Conservation (phyloP, 768 basidiomycete genomes). For the Obba rivulosa region DNA sequence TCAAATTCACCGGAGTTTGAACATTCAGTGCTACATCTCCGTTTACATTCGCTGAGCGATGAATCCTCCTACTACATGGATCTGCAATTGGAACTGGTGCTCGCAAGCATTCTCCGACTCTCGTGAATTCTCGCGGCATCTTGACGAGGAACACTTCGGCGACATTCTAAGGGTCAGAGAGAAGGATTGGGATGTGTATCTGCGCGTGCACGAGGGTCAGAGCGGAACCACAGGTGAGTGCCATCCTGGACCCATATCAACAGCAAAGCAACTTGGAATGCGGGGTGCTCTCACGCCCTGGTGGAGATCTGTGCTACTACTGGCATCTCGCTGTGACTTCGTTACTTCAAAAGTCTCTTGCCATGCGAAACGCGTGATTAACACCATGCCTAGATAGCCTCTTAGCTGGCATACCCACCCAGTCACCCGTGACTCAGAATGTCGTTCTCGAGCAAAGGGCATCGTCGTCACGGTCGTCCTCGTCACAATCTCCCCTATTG, state of each 20-base stretch:
- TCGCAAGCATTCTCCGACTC: slow-evolving; percentile 1
- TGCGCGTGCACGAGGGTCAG: slow-evolving; percentile 6
- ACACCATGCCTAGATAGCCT: slow-evolving; percentile 3
- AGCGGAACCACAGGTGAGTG: slow-evolving; percentile 11
- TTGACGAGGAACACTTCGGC: slow-evolving; percentile 7
- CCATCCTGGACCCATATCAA: neutral
- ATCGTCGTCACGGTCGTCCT: too few relatives aligned
- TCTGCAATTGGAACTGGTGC: slow-evolving; percentile 15
- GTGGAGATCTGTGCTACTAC: neutral
- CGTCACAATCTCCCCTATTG: neutral
- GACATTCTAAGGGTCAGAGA: slow-evolving; percentile 6
- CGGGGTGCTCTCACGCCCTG: too few relatives aligned
- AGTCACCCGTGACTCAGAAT: too few relatives aligned
- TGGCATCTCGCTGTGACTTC: neutral
- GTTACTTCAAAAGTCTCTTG: neutral
- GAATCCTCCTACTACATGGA: neutral
- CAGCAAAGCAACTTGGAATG: too few relatives aligned
- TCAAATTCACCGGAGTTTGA: too few relatives aligned
- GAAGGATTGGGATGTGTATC: slow-evolving; percentile 7
- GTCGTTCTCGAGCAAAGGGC: too few relatives aligned
- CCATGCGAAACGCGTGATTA: neutral
- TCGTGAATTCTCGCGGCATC: slow-evolving; percentile 5
- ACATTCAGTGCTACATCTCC: too few relatives aligned
- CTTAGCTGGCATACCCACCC: neutral
- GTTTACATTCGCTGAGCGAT: too few relatives aligned